These are phyloP conservation scores for Helianthus tuberosus DNA, from an alignment of 129 eudicot genomes.

Conservation along the genomic window DNA sequence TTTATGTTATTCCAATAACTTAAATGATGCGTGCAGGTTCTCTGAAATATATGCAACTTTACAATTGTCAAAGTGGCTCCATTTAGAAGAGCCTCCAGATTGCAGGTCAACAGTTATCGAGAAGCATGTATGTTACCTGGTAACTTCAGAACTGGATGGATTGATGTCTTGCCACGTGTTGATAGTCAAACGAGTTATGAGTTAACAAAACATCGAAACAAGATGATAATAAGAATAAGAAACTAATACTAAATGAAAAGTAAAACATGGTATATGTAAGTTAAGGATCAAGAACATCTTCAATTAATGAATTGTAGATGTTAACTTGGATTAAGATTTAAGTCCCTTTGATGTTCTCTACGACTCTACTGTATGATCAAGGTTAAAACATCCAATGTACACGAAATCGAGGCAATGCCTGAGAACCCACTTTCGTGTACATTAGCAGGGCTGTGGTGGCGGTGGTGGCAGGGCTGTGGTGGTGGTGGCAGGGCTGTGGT, in stretches of 20 bases:
- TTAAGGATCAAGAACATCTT: constrained; percentile 12
- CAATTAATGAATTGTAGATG: constrained; percentile 1
- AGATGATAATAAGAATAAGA: constrained; percentile 11
- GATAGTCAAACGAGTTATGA: constrained; percentile 23
- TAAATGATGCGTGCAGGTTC: constrained; percentile 94
- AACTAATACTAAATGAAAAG: constrained; percentile 16
- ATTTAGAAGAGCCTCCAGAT: constrained; percentile 74
- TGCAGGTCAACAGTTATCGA: constrained; percentile 70
- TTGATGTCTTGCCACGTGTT: constrained; percentile 57
- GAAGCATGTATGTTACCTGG: constrained; percentile 61
- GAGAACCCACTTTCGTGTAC: no score
- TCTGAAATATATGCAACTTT: constrained; percentile 62
- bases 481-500: no score
- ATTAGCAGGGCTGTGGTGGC: no score
- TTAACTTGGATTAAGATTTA: constrained; percentile 7
- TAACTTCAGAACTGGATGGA: constrained; percentile 80
- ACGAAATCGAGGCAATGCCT: no score
- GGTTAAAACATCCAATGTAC: constrained; percentile 17
- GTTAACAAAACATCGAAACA: constrained; percentile 10
- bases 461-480: no score
- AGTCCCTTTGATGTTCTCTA: constrained; percentile 8
- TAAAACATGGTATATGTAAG: constrained; percentile 16
- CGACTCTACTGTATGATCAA: constrained; percentile 1
- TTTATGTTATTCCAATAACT: constrained; percentile 57
- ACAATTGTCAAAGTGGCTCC: constrained; percentile 59